Base-by-base conservation (phyloP, 257 asterid species). In the Handroanthus guayacan region DNA sequence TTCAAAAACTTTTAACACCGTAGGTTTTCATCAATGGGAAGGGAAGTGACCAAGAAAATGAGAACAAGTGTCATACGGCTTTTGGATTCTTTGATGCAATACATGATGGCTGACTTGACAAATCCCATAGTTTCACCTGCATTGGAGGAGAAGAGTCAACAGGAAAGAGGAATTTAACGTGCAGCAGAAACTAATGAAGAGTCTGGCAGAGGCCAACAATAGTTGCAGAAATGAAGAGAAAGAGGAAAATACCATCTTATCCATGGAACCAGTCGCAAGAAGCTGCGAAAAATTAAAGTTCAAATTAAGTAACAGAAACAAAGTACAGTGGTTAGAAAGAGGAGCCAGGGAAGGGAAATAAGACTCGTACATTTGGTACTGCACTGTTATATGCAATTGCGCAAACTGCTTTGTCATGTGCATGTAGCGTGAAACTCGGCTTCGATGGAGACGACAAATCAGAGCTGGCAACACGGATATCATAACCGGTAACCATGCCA, bases 41-140 rank as follows among this genome's bases (percentile, higher is more conserved):
- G 12, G n/a, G n/a, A 20, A 6, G 13, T 61, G 56, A 38, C 44
- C 7, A 44, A 41, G 13, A 36, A 12, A 52, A 75, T 9, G 17
- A 3, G 2, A 37, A 56, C 55, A 38, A 62, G 66, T 14, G 38
- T 75, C 84, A 34, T 83, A 87, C 92, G 6, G 88, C 85, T 81
- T 83, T 81, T 16, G 83, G 87, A 77, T 87, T 87, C 76, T 51
- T 85, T 8, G 89, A 75, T 41, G 92, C 75, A 12, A 85, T 25
- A 71, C 88, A 85, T 5, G 94, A 85, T 62, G 90, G 91, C 71
- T 83, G 86, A 70, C 83, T 72, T 51, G 87, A 83, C 78, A 89
- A 73, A 81, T 89, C 89, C 94, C 94, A 87, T 11, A 85, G 84
- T 87, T 87, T 87, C 61, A 87, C 94, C 94, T 89, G 83, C 75